These are phyloP conservation scores for Malus hybrid DNA, from an alignment of 331 rosid genomes.

Conservation along the genomic window DNA sequence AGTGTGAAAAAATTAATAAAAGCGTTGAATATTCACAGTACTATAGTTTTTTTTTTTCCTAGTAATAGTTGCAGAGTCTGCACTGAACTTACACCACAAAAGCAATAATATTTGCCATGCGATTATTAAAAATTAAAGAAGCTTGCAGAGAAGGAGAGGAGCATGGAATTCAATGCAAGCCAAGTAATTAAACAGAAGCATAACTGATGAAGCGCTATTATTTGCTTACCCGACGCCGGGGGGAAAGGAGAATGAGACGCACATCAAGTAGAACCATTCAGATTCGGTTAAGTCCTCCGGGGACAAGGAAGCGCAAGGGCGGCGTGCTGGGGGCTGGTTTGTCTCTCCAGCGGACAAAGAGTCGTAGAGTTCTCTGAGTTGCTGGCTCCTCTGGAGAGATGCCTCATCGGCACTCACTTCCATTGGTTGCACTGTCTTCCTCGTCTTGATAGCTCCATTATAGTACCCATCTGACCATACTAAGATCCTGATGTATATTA, in stretches of 20 bases:
- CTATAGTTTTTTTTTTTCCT: not conserved
- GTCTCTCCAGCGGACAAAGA: constrained; percentile 75
- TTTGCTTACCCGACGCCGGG: constrained; percentile 80
- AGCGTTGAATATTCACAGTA: too few species aligned
- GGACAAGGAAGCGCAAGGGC: constrained; percentile 80
- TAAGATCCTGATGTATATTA: constrained; percentile 39
- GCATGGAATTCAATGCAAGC: not conserved
- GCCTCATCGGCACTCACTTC: constrained; percentile 85
- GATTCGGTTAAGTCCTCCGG: constrained; percentile 96
- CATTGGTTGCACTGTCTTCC: constrained; percentile 89
- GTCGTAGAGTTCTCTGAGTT: constrained; percentile 83
- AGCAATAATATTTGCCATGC: not conserved
- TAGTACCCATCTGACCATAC: constrained; percentile 92
- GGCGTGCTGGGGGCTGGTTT: constrained; percentile 50
- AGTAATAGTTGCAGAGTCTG: not conserved
- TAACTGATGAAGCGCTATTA: not conserved
- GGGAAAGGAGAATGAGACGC: constrained; percentile 85
- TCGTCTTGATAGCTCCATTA: constrained; percentile 89
- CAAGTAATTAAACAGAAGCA: too few species aligned
- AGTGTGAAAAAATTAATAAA: not conserved
- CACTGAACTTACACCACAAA: not conserved
- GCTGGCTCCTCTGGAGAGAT: constrained; percentile 82
- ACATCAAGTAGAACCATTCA: constrained; percentile 98
- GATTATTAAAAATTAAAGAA: not conserved
- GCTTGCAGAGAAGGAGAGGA: not conserved